Evolutionary conservation across 768 basidiomycete genomes (phyloP), one percentile per base, ranked within the genome.

Genomic region (Amanita rubescens): DNA sequence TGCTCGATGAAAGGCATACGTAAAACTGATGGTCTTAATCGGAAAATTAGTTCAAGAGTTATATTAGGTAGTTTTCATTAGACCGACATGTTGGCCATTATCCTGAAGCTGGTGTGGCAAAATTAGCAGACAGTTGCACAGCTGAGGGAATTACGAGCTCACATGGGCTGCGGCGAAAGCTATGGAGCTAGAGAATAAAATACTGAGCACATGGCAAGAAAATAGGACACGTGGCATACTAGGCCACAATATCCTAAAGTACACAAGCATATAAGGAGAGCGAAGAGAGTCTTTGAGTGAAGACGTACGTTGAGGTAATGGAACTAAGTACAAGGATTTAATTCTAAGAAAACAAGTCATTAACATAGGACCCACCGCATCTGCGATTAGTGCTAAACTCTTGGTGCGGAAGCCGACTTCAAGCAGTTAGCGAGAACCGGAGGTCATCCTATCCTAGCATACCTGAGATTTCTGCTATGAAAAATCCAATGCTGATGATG

Each of bases 1-100:
- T 49, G 77, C 77, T 43, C 78, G 75, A 60, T 78, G 75, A 58
- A 79, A 78, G 4, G 78, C 79, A 57, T 75, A 81, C 6, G 78
- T 81, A 58, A 76, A 81, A 51, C 71, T 71, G 48, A 70, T 62
- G 49, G 73, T 75, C 76, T 80, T 15, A 50, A 47, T 25, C n/a
- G 15, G 34, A 24, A n/a, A 46, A 22, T 50, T n/a, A 47, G 34
- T 38, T 34, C 37, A 39, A 19, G 19, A 22, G n/a, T 37, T 15
- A 5, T 5, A 5, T 37, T 32, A 17, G 19, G n/a, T 41, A 30
- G 9, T 6, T 19, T 34, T 12, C n/a, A n/a, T 14, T 37, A 35
- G 44, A 60, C 71, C 53, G 60, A 74, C 75, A 60, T 74, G 70
- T 57, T 71, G 67, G 9, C 74, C 71, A 55, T 69, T 72, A 51